Base-by-base conservation (phyloP, 1,284 basidiomycete genomes). In the Irpex sp. region DNA sequence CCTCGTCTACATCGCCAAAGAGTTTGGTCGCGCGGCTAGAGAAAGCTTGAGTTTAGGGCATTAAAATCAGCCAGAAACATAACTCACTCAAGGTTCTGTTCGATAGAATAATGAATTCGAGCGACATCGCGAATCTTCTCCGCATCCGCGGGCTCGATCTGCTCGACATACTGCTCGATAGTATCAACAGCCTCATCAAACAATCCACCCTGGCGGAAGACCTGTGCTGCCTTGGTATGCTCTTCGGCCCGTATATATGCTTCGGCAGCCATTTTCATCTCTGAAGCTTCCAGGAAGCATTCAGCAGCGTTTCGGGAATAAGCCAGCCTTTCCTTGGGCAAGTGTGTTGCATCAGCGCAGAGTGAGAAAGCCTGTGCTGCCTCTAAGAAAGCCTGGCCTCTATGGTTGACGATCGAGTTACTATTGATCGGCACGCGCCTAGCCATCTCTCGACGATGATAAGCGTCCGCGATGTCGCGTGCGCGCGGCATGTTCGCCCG, bases 161-260 rank as follows among this genome's bases (percentile, higher is more conserved):
- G 37, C 1, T 60, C 49, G 3, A 71, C 64, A 49, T 81, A 70
- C 0, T 65, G 61, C 53, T 78, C 65, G 21, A 88, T 71, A 9
- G 86, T 74, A 1, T 77, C 70, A 0, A 87, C 78, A 0, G 84
- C 84, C 57, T 87, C 76, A 31, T 83, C 83, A 58, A 88, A 88
- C 58, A 72, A 71, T 0, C 80, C 81, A 0, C 76, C 75, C 56
- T 83, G 80, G 9, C 81, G 77, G 64, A 81, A 89, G 21, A 77
- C 71, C 59, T 78, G 72, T 2, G 81, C 82, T 0, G 84, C 79
- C 1, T 71, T 64, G 2, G 77, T 76, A 64, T 78, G 88, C 39
- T 81, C 77, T 49, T 74, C 68, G 9, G 82, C 84, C 0, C 72
- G 65, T 1, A 75, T 57, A 65, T 83, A 88, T 8, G 73, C 74